Conservation (phyloP, 345 rosid genomes). For the Gossypium herbaceum region DNA sequence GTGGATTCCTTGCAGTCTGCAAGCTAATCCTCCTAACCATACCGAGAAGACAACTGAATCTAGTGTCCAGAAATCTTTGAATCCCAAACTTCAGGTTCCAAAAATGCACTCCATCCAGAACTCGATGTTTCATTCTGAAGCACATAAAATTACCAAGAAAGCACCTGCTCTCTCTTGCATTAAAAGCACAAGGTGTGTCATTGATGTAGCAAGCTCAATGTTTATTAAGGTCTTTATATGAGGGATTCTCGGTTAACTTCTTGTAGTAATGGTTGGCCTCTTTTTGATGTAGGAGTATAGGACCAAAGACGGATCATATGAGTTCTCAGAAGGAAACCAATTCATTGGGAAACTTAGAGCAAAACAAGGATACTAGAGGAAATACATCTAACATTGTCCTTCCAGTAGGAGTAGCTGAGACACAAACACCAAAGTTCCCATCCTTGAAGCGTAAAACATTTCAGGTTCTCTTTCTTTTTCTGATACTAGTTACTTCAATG, state of each 20-base stretch:
- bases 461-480: conserved; percentile 41
- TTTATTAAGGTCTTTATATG: neutral
- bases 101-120: conserved; percentile 33
- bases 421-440: conserved; percentile 26
- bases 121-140: neutral
- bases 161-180: neutral
- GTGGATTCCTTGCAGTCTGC: conserved; percentile 34
- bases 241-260: neutral
- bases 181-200: neutral
- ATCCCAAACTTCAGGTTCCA: conserved; percentile 29
- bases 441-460: conserved; percentile 66
- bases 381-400: conserved; percentile 24
- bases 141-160: conserved; percentile 2
- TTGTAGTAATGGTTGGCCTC: neutral
- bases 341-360: conserved; percentile 31
- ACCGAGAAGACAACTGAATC: conserved; percentile 36
- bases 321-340: conserved; percentile 29
- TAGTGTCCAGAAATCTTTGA: conserved; percentile 13
- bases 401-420: conserved; percentile 33
- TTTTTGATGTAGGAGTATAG: conserved; percentile 39
- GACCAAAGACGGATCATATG: conserved; percentile 33
- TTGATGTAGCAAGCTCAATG: neutral
- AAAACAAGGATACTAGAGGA: conserved; percentile 26
- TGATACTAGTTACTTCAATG: neutral
- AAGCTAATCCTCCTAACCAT: conserved; percentile 32